Percentiles rank a stretch among this genome's conserved stretches.
Conservation (phyloP, 1,284 basidiomycete genomes). For the Ceratobasidium sp. region DNA sequence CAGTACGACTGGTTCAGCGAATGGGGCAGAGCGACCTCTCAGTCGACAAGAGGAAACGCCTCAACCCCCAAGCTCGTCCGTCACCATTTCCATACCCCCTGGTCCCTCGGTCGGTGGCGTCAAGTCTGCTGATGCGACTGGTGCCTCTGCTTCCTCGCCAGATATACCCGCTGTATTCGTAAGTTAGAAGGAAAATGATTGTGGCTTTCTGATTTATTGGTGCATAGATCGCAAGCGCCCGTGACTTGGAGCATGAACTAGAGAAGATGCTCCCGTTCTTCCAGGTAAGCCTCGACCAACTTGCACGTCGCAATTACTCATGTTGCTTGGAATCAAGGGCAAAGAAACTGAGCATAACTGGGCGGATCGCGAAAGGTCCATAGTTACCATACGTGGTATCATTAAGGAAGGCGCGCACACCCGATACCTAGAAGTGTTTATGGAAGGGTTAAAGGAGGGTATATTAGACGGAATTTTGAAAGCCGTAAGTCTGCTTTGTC, state of each 20-base stretch:
- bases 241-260: conserved; percentile 87
- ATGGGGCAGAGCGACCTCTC: conserved; percentile 14
- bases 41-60: conserved; percentile 12
- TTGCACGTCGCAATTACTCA: conserved; percentile 32
- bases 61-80: background rate
- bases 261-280: conserved; percentile 77
- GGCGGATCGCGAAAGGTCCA: conserved; percentile 78
- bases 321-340: conserved; percentile 59
- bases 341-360: conserved; percentile 98
- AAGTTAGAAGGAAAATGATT: conserved; percentile 40
- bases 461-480: conserved; percentile 85
- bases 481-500: conserved; percentile 62
- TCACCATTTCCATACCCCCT: conserved; percentile 21
- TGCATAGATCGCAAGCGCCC: conserved; percentile 76
- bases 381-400: conserved; percentile 88
- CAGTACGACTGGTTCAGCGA: conserved; percentile 19
- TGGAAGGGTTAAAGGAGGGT: conserved; percentile 72
- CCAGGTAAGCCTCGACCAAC: conserved; percentile 59
- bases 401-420: conserved; percentile 79
- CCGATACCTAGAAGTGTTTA: conserved; percentile 75
- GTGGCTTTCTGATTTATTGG: conserved; percentile 34
- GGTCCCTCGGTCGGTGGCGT: background rate
- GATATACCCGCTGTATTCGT: conserved; percentile 66
- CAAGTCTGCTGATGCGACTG: conserved; percentile 24
- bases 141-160: conserved; percentile 55